phyloP scores from a whole-genome alignment of 345 rosid species.

The Pistacia integerrima region DNA sequence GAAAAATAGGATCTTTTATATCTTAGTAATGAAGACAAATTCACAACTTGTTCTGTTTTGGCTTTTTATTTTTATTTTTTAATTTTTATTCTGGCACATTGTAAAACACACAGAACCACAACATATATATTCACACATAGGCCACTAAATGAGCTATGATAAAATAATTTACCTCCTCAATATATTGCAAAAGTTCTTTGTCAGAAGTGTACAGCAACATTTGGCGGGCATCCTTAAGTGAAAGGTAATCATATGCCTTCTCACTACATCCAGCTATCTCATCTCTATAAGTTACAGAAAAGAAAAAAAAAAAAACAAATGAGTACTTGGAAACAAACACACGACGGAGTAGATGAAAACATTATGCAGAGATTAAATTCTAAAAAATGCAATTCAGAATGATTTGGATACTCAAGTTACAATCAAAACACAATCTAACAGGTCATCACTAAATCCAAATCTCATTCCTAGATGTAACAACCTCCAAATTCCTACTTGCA shows the following conservation, averaged over 20 bases:
- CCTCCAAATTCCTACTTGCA: conserved; percentile 1
- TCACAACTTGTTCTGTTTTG: too few relatives aligned
- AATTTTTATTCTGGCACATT: too few relatives aligned
- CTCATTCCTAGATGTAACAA: background rate
- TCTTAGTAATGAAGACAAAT: background rate
- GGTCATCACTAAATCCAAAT: background rate
- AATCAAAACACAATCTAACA: background rate
- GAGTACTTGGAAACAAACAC: background rate
- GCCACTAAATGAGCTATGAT: background rate
- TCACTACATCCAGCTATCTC: conserved; percentile 99
- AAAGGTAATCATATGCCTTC: conserved; percentile 92
- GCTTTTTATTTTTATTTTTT: too few relatives aligned
- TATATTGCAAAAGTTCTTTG: conserved; percentile 66
- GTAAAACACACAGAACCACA: background rate
- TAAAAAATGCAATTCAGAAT: background rate
- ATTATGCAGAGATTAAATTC: background rate
- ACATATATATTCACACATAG: background rate
- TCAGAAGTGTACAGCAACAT: conserved; percentile 86
- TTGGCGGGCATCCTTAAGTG: conserved; percentile 63
- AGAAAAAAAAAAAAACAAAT: background rate
- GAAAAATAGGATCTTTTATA: background rate
- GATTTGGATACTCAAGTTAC: too few relatives aligned
- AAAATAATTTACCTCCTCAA: conserved; percentile 58
- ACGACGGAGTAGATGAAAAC: background rate
- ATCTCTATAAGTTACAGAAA: conserved; percentile 48